phyloP scores from a whole-genome alignment of 352 stramenopile genomes.

The Blastocystis sp. region DNA sequence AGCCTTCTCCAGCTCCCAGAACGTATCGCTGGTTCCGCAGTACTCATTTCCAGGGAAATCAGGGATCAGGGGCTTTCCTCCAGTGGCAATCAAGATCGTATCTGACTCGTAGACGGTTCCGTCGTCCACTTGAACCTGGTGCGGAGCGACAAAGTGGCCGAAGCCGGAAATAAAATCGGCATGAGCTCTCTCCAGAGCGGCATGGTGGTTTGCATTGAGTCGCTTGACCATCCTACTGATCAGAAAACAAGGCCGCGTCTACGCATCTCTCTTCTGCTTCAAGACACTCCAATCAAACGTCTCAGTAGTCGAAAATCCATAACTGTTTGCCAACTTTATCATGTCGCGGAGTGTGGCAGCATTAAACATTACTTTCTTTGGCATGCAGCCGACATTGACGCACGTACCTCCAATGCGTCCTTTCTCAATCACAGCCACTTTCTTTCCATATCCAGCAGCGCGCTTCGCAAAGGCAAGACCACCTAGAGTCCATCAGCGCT shows the following conservation, averaged over 20 bases:
- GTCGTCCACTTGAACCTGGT: conserved; percentile 76
- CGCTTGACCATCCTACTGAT: conserved; percentile 85
- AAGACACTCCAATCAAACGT: conserved; percentile 56
- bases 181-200: conserved; percentile 80
- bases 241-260: not conserved
- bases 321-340: conserved; percentile 69
- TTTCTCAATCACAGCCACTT: conserved; percentile 86
- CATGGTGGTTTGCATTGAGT: conserved; percentile 91
- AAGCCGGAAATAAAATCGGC: conserved; percentile 79
- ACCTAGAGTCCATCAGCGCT: conserved; percentile 67
- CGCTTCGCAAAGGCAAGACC: conserved; percentile 83
- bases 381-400: conserved; percentile 95
- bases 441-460: conserved; percentile 83
- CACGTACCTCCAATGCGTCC: conserved; percentile 85
- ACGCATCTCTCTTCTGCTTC: conserved; percentile 42
- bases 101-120: conserved; percentile 69
- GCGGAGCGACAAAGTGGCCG: conserved; percentile 75
- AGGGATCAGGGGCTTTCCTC: conserved; percentile 78
- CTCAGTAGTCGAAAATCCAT: conserved; percentile 69
- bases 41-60: conserved; percentile 79
- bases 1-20: conserved; percentile 85
- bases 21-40: conserved; percentile 86
- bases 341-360: conserved; percentile 75
- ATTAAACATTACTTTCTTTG: conserved; percentile 97
- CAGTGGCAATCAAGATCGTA: conserved; percentile 87